phyloP scores from a whole-genome alignment of 306 rosid genomes.

The Oemleria cerasiformis region DNA sequence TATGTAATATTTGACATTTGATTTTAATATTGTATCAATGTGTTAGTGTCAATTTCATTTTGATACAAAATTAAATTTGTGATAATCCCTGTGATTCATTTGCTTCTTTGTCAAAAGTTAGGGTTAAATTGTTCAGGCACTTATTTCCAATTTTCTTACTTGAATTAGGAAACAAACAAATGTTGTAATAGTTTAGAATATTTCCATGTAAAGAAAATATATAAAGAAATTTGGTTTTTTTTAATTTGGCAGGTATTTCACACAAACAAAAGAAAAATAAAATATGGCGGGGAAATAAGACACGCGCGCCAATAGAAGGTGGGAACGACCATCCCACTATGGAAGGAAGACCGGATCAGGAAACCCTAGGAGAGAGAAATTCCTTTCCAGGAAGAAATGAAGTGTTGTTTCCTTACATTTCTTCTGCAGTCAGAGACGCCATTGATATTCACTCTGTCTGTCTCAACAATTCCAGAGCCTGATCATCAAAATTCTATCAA shows the following conservation, averaged over 20 bases:
- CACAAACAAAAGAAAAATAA: not conserved
- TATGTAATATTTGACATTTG: too few relatives aligned
- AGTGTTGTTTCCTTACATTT: not conserved
- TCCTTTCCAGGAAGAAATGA: not conserved
- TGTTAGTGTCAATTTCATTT: too few relatives aligned
- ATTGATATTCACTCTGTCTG: conserved; percentile 10
- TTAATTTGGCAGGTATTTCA: not conserved
- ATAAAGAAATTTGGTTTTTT: not conserved
- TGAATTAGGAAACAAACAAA: too few relatives aligned
- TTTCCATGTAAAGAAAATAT: too few relatives aligned
- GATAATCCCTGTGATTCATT: too few relatives aligned
- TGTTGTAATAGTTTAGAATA: too few relatives aligned
- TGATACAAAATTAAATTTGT: too few relatives aligned
- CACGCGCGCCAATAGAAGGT: conserved; percentile 34
- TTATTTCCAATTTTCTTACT: too few relatives aligned
- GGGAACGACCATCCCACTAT: not conserved
- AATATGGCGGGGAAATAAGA: rapidly evolving
- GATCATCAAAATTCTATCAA: not conserved
- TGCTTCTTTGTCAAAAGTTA: too few relatives aligned
- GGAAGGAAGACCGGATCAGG: conserved; percentile 33
- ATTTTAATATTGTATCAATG: too few relatives aligned
- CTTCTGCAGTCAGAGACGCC: not conserved
- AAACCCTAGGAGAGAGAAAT: conserved; percentile 21
- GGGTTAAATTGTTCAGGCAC: too few relatives aligned
- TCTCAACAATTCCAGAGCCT: not conserved